phyloP scores from a whole-genome alignment of 257 asterid genomes.

The Petrea volubilis region DNA sequence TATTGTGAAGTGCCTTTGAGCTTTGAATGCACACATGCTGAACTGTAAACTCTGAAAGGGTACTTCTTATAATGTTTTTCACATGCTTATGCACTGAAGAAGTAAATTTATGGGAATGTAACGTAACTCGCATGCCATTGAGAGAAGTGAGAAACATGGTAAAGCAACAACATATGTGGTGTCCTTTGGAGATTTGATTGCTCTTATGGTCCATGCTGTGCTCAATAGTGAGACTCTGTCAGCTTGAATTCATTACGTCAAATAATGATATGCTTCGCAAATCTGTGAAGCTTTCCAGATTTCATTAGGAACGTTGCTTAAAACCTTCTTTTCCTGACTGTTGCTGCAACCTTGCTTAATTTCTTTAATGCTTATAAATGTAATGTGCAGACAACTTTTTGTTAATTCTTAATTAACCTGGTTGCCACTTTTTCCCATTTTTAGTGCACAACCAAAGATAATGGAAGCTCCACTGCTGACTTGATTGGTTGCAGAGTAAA shows the following conservation, averaged over 20 bases:
- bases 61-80: background rate
- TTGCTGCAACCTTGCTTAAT: background rate
- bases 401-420: slow-evolving; percentile 10
- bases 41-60: too few relatives aligned
- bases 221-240: background rate
- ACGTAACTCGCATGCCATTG: slow-evolving; percentile 7
- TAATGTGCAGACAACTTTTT: slow-evolving; percentile 7
- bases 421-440: slow-evolving; percentile 14
- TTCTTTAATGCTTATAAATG: background rate
- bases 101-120: slow-evolving; percentile 10
- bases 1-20: slow-evolving; percentile 10
- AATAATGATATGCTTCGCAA: background rate
- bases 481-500: slow-evolving; percentile 83
- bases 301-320: slow-evolving; percentile 9
- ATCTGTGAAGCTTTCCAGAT: background rate
- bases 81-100: background rate
- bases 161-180: slow-evolving; percentile 3
- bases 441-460: slow-evolving; percentile 72
- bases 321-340: slow-evolving; percentile 2
- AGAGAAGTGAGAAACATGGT: slow-evolving; percentile 19
- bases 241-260: too few relatives aligned
- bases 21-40: slow-evolving; percentile 17
- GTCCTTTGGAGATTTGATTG: background rate
- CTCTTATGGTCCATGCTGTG: background rate
- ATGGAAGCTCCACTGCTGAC: slow-evolving; percentile 48